phyloP scores from a whole-genome alignment of 768 basidiomycete genomes.

The Chalciporus pseudorubinellus region DNA sequence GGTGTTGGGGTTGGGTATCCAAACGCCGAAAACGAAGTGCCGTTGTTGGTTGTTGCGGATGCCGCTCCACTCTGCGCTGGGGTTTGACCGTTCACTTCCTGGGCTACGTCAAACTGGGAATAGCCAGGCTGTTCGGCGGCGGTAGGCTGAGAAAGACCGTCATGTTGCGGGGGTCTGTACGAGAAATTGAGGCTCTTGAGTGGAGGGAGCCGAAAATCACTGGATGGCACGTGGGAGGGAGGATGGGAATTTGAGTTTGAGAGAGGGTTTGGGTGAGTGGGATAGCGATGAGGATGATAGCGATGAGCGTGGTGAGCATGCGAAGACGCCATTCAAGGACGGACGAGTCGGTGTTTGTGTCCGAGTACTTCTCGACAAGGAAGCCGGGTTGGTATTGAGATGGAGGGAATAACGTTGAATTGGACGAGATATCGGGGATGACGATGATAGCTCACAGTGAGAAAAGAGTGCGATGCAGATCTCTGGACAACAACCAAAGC shows the following conservation, averaged over 20 bases:
- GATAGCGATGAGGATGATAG: slow-evolving; percentile 26
- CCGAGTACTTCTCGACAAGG: slow-evolving; percentile 4
- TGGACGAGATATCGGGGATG: slow-evolving; percentile 20
- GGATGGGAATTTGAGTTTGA: slow-evolving; percentile 34
- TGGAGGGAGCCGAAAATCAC: slow-evolving; percentile 60
- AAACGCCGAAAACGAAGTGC: slow-evolving; percentile 17
- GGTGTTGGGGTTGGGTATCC: slow-evolving; percentile 25
- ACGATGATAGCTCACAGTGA: slow-evolving; percentile 10
- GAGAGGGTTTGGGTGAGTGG: slow-evolving; percentile 5
- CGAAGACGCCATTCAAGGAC: slow-evolving; percentile 45
- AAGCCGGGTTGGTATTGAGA: background rate
- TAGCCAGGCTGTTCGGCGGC: slow-evolving; percentile 13
- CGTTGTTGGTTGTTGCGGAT: slow-evolving; percentile 10
- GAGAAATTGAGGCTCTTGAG: slow-evolving; percentile 71
- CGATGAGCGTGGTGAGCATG: slow-evolving; percentile 37
- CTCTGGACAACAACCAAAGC: slow-evolving; percentile 1
- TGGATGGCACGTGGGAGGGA: slow-evolving; percentile 38
- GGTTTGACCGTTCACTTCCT: slow-evolving; percentile 12
- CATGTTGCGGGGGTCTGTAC: slow-evolving; percentile 36
- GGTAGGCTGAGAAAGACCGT: slow-evolving; percentile 7
- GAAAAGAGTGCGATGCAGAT: slow-evolving; percentile 16
- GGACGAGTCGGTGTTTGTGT: slow-evolving; percentile 3
- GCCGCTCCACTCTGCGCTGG: background rate
- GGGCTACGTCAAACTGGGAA: slow-evolving; percentile 17
- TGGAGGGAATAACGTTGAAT: slow-evolving; percentile 13